Base-by-base conservation (phyloP, 2,329 filamentous ascomycete species). In the Cercospora zeae-maydis region DNA sequence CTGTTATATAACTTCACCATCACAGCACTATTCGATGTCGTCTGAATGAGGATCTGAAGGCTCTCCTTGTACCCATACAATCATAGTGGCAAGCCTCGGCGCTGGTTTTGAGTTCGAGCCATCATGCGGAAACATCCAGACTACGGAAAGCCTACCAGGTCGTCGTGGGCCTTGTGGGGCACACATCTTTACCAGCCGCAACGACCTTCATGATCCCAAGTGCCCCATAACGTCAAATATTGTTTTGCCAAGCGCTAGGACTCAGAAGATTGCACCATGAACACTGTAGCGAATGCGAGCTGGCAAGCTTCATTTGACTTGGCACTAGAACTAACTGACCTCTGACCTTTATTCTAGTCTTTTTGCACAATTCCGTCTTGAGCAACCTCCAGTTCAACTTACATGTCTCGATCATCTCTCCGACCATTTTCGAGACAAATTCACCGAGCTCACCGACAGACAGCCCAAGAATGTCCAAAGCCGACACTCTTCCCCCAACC, bases 51-150 rank as follows among this genome's bases (percentile, higher is more conserved):
- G 8, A 2, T 31, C 27, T 24, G n/a, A 4, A 52, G 49, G 27
- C 24, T 31, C 4, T 19, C 27, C 27, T n/a, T n/a, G n/a, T n/a
- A n/a, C n/a, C n/a, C n/a, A n/a, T n/a, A 21, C n/a, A 14, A 30
- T n/a, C 16, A 33, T 31, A 30, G 21, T 33, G 21, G 37, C 14
- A 49, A 21, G 55, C 39, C 55, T 58, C 39, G 39, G 55, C 55
- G 55, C 19, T n/a, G 19, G 14, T 16, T 57, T 47, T 58, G 55
- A 58, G 55, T 58, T 49, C 16, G 37, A 39, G 24, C 42, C 42
- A 37, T 7, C 9, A 27, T 58, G 8, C 54, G 54, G 36, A 57
- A 57, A 42, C 2, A 57, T 57, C 54, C 36, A 57, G 34, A 57
- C 16, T 19, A 11, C 19, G 14, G 19, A 27, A 47, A 47, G 19